Conservation (phyloP, 1,139 yeast species). For the Hyphopichia khmerensis region DNA sequence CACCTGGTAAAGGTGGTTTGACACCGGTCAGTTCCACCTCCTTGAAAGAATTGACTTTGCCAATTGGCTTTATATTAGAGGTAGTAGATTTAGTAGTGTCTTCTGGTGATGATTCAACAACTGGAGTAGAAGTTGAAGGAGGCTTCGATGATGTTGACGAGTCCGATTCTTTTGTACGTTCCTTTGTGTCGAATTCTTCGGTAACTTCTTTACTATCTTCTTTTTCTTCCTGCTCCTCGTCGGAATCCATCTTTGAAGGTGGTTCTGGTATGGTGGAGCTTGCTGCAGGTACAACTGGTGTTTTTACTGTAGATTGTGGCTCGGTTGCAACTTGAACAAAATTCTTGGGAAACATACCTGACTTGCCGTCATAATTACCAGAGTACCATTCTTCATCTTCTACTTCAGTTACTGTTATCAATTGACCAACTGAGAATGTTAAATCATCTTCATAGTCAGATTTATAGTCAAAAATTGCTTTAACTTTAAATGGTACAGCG, state of each 20-base stretch:
- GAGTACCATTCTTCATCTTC: conserved; percentile 92
- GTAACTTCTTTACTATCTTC: conserved; percentile 5
- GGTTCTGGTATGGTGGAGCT: conserved; percentile 5
- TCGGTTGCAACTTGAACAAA: conserved; percentile 56
- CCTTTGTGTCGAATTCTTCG: not conserved
- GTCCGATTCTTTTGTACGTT: no score
- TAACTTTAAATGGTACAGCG: conserved; percentile 62
- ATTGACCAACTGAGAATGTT: conserved; percentile 63
- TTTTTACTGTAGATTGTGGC: conserved; percentile 9
- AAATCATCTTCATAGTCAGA: conserved; percentile 87
- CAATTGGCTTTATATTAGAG: conserved; percentile 7
- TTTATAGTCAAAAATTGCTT: conserved; percentile 67
- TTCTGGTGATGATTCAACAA: conserved; percentile 6
- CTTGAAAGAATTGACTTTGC: not conserved
- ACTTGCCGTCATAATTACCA: conserved; percentile 58
- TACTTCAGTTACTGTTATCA: conserved; percentile 68
- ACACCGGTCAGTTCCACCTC: conserved; percentile 6
- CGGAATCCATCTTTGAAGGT: not conserved
- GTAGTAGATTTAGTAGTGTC: conserved; percentile 1
- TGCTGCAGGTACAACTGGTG: conserved; percentile 4
- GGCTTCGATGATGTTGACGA: no score
- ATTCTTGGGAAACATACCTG: conserved; percentile 87
- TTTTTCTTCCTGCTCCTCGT: not conserved
- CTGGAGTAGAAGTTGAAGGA: not conserved
- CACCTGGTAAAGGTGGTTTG: conserved; percentile 20